Evolutionary conservation across 1,284 basidiomycete species (phyloP), one percentile per base, ranked within the genome.

Genomic region (Veloboletus limbatus): DNA sequence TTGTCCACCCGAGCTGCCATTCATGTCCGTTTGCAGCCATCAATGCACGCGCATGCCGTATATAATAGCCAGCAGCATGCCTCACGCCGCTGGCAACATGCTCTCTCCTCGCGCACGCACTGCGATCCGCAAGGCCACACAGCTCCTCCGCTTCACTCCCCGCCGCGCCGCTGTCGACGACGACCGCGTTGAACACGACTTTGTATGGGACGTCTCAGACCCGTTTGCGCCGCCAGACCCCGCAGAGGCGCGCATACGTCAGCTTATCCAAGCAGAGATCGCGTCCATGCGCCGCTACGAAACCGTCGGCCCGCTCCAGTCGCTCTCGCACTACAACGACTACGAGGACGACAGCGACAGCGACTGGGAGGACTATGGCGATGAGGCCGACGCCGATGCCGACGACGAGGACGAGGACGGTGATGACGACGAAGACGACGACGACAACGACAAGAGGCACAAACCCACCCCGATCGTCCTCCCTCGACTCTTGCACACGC

Each of bases 181-280:
- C n/a, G 30, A 16, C 16, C n/a, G 16, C 30, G 3, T 6, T 11
- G 32, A 34, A 1, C 9, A 20, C 31, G n/a, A 30, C 13, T 28
- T 58, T 35, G 46, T 50, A 6, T 60, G 58, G 58, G 57, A 60
- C 45, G 36, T 39, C 6, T 11, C 14, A 1, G 28, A 60, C 40
- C 58, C 58, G 0, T 60, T 64, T 11, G 46, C 18, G 0, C 27
- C 43, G 1, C 37, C 39, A 9, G 41, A 55, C 16, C 54, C 37
- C 0, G 33, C 24, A 6, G 21, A 31, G 5, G 30, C 30, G 0
- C 31, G 6, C 7, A 4, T 52, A 18, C 41, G 13, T 7, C 6
- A 18, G 0, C 34, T 40, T 17, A n/a, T 54, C 4, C 43, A 56
- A 1, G 26, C 33, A 2, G 37, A 54, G 17, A 37, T 54, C 2